A percentile compares a stretch with the other conserved stretches of the same genome.
Conservation (phyloP, 805 yeast species). For the Ogataea chonburiensis region DNA sequence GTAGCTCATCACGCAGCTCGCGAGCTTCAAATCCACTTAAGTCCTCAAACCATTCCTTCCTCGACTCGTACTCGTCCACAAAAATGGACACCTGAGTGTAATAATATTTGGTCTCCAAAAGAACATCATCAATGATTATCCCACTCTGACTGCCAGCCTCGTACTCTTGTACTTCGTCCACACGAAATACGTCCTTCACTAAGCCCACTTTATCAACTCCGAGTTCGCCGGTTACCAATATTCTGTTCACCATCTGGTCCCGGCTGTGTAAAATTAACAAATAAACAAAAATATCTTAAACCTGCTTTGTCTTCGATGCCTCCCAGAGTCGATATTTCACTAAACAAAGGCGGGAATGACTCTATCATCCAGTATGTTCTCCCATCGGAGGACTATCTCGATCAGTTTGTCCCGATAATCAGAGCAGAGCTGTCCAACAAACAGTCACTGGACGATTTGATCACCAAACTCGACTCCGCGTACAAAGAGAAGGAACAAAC, state of each 20-base stretch:
- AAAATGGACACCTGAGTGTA: constrained; percentile 28
- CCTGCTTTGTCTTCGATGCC: constrained; percentile 5
- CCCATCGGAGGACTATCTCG: constrained; percentile 67
- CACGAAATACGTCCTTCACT: constrained; percentile 23
- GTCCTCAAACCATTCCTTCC: constrained; percentile 42
- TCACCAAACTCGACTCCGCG: constrained; percentile 53
- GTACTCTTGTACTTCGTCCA: constrained; percentile 27
- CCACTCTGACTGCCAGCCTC: constrained; percentile 25
- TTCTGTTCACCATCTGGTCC: constrained; percentile 34
- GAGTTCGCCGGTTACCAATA: constrained; percentile 46
- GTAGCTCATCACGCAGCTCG: constrained; percentile 46
- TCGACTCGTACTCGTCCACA: constrained; percentile 32
- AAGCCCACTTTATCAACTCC: constrained; percentile 39
- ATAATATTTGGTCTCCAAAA: constrained; percentile 28
- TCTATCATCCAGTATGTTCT: constrained; percentile 38
- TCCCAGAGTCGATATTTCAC: constrained; percentile 1
- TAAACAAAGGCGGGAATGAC: constrained; percentile 15
- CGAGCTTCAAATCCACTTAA: constrained; percentile 36
- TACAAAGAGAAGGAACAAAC: constrained; percentile 62
- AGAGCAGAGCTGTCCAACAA: constrained; percentile 55
- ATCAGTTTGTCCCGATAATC: constrained; percentile 75
- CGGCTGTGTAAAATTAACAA: constrained; percentile 9
- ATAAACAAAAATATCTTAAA: constrained; percentile 7
- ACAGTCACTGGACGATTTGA: constrained; percentile 54
- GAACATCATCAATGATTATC: constrained; percentile 24